A percentile compares a stretch with the other conserved stretches of the same genome.
Evolutionary conservation across 768 basidiomycete species (phyloP).

Genomic region (Rhizopogon salebrosus): DNA sequence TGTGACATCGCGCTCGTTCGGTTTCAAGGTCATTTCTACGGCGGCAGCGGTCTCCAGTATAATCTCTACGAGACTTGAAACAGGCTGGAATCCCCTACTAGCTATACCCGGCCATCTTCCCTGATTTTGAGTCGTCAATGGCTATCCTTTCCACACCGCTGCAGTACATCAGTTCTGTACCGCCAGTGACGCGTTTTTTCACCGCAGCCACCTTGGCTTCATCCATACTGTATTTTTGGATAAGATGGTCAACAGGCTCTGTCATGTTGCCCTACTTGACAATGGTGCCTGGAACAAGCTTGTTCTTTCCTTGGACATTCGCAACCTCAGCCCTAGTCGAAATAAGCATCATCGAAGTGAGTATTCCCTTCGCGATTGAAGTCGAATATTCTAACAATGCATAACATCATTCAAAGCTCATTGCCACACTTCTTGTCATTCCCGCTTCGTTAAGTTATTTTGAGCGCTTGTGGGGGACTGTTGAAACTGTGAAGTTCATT

Average conservation of each 20-base stretch:
- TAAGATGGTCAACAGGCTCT: slow-evolving; percentile 48
- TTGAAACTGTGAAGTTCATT: slow-evolving; percentile 85
- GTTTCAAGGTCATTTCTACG: background rate
- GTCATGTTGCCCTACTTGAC: slow-evolving; percentile 61
- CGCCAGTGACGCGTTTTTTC: slow-evolving; percentile 74
- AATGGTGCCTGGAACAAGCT: slow-evolving; percentile 72
- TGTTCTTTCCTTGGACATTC: slow-evolving; percentile 92
- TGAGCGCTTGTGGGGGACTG: slow-evolving; percentile 89
- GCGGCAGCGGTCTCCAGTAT: background rate
- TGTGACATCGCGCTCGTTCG: background rate
- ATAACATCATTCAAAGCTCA: slow-evolving; percentile 45
- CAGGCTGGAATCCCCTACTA: background rate
- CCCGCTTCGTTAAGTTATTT: slow-evolving; percentile 85
- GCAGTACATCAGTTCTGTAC: slow-evolving; percentile 63
- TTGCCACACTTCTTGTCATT: slow-evolving; percentile 70
- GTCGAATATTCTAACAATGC: background rate
- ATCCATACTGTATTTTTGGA: slow-evolving; percentile 60
- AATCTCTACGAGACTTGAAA: background rate
- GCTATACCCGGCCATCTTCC: background rate
- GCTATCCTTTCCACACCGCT: slow-evolving; percentile 72
- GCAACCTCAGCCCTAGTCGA: slow-evolving; percentile 88
- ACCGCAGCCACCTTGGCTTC: slow-evolving; percentile 54
- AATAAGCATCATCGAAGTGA: slow-evolving; percentile 75
- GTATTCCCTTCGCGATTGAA: slow-evolving; percentile 19
- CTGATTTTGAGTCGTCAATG: slow-evolving; percentile 36